Evolutionary conservation across 257 asterid species (phyloP).

Genomic region (Scutellaria baicalensis): DNA sequence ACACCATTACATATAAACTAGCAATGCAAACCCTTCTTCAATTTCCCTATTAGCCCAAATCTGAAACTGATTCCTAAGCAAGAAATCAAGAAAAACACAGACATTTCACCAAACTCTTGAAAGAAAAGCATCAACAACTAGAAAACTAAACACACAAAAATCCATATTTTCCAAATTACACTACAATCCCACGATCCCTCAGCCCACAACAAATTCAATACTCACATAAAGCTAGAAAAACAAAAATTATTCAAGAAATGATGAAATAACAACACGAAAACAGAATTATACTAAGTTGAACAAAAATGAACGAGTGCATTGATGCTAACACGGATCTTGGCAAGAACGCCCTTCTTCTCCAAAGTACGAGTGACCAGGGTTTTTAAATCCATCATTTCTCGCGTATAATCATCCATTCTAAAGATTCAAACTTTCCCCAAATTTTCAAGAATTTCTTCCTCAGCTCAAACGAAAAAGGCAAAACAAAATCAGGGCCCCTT

Average conservation of each 20-base stretch:
- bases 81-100: background rate
- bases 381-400: constrained; percentile 99
- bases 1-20: background rate
- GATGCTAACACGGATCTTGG: constrained; percentile 93
- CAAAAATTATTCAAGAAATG: background rate
- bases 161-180: background rate
- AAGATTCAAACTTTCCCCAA: background rate
- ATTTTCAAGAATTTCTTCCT: constrained; percentile 7
- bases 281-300: background rate
- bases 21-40: background rate
- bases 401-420: constrained; percentile 83
- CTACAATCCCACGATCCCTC: constrained; percentile 2
- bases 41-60: background rate
- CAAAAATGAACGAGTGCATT: background rate
- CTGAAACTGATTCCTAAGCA: background rate
- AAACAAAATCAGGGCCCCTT: background rate
- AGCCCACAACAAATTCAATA: background rate
- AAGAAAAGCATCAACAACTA: background rate
- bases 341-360: constrained; percentile 98
- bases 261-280: background rate
- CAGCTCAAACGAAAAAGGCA: background rate
- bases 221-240: background rate
- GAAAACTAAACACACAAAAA: background rate
- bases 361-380: constrained; percentile 96
- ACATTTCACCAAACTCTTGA: background rate